Conservation (phyloP, 495 filamentous ascomycete genomes). For the Halenospora varia region DNA sequence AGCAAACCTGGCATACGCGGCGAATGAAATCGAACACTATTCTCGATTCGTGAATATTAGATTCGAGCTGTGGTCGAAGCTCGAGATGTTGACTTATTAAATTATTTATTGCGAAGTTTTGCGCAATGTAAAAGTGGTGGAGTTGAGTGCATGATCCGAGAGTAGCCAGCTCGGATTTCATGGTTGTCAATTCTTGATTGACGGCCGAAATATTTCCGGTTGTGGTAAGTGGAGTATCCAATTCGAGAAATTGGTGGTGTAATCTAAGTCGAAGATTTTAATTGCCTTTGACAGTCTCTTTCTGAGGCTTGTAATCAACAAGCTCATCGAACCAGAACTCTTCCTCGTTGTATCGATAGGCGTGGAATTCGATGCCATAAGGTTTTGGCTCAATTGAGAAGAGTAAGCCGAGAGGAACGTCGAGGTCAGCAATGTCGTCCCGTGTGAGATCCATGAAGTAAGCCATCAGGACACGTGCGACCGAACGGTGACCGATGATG, state of each 20-base stretch:
- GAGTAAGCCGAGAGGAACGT: constrained; percentile 86
- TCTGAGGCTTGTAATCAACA: constrained; percentile 63
- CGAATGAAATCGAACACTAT: too few relatives aligned
- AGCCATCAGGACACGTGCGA: constrained; percentile 86
- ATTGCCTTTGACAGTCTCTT: constrained; percentile 17
- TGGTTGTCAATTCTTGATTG: neutral
- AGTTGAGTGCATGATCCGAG: neutral
- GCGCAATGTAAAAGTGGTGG: neutral
- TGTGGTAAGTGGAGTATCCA: neutral
- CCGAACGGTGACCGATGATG: constrained; percentile 83
- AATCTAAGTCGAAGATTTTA: too few relatives aligned
- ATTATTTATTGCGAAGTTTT: too few relatives aligned
- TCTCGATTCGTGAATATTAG: too few relatives aligned
- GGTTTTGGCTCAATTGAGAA: constrained; percentile 96
- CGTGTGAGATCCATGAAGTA: constrained; percentile 91
- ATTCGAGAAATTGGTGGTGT: too few relatives aligned
- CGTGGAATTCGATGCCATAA: constrained; percentile 94
- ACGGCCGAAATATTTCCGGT: neutral
- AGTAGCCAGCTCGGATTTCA: neutral
- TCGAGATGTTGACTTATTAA: too few relatives aligned
- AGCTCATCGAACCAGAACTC: constrained; percentile 77
- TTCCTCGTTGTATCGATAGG: constrained; percentile 78
- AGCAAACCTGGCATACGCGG: too few relatives aligned
- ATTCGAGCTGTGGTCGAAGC: too few relatives aligned
- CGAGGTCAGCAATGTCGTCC: constrained; percentile 86